Percentiles rank a stretch among this genome's conserved stretches.
Conservation (phyloP, 805 yeast species). For the Kuraishia capsulata region DNA sequence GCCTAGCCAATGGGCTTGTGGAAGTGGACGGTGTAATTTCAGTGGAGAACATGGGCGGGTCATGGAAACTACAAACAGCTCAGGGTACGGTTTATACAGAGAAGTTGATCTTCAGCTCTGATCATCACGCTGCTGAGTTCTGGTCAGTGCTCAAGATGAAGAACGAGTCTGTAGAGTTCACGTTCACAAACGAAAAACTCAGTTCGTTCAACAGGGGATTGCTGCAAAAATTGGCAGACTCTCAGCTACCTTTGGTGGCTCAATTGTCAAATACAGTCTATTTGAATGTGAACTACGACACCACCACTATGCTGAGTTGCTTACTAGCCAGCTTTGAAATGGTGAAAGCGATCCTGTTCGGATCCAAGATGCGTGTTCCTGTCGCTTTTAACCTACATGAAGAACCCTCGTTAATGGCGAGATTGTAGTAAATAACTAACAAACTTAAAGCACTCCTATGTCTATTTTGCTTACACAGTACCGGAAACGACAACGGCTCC, state of each 20-base stretch:
- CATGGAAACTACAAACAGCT: conserved; percentile 16
- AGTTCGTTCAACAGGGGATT: neutral
- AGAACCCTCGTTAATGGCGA: neutral
- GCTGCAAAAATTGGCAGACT: neutral
- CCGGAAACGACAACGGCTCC: conserved; percentile 43
- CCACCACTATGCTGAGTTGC: neutral
- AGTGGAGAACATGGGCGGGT: conserved; percentile 19
- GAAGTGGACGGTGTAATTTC: conserved; percentile 16
- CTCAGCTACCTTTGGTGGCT: neutral
- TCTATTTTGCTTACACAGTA: conserved; percentile 29
- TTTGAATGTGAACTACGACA: neutral
- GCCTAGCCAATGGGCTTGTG: conserved; percentile 24
- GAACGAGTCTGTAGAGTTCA: neutral
- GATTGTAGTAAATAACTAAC: neutral
- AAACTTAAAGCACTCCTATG: conserved; percentile 14
- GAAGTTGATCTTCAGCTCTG: neutral
- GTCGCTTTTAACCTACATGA: neutral
- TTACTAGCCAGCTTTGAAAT: neutral
- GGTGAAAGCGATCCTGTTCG: neutral
- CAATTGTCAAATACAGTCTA: neutral
- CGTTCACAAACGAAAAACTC: neutral
- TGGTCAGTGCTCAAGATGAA: neutral
- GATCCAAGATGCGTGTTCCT: neutral
- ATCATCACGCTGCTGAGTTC: neutral
- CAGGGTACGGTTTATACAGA: neutral